Conservation (phyloP, 1,284 basidiomycete genomes). For the Puccinia triticina region DNA sequence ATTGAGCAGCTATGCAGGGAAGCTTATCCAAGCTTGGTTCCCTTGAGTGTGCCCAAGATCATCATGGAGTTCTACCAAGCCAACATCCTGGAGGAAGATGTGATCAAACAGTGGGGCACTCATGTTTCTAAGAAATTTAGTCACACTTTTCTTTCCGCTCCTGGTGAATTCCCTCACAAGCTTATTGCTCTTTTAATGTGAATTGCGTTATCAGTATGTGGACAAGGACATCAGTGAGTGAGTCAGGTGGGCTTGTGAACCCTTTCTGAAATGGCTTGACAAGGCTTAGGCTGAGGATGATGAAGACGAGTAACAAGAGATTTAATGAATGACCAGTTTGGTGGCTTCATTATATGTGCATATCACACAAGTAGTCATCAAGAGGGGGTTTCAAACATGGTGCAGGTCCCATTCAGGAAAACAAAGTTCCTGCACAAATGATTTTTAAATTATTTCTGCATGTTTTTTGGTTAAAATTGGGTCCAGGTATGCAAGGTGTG, state of each 20-base stretch:
- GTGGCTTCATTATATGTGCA: neutral
- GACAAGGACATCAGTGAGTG: slow-evolving; percentile 94
- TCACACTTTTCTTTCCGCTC: neutral
- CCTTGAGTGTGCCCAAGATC: slow-evolving; percentile 75
- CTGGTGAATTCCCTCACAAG: neutral
- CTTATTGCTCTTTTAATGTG: neutral
- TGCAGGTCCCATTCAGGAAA: no score
- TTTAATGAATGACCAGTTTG: no score
- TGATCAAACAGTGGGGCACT: slow-evolving; percentile 89
- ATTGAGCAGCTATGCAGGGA: slow-evolving; percentile 80
- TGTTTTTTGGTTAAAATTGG: no score
- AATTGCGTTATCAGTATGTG: slow-evolving; percentile 70
- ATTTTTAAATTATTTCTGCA: no score
- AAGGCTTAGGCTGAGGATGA: slow-evolving; percentile 51
- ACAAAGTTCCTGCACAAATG: no score
- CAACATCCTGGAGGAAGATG: slow-evolving; percentile 89
- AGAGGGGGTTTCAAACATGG: no score
- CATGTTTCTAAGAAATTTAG: slow-evolving; percentile 80
- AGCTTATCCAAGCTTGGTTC: slow-evolving; percentile 67
- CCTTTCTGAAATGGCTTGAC: slow-evolving; percentile 69
- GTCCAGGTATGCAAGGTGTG: no score
- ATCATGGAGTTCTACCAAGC: slow-evolving; percentile 93
- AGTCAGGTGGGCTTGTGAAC: slow-evolving; percentile 90
- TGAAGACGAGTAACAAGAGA: neutral
- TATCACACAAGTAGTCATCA: neutral